phyloP scores from a whole-genome alignment of 306 rosid species.

The Geum urbanum region DNA sequence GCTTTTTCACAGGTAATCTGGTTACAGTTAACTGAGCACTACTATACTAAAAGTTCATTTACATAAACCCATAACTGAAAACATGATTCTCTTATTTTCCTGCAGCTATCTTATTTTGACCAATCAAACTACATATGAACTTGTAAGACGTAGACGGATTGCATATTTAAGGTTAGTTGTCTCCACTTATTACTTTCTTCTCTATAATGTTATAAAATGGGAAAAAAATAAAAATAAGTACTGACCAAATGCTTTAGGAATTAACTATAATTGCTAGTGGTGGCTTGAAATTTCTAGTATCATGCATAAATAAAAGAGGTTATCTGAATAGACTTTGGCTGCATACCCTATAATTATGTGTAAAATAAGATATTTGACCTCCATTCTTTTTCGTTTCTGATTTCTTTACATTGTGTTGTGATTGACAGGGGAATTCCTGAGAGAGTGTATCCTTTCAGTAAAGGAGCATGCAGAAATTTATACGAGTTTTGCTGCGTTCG shows the following conservation, averaged over 20 bases:
- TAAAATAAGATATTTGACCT: background rate
- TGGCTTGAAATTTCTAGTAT: constrained; percentile 2
- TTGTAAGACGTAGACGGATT: constrained; percentile 92
- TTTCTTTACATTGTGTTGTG: background rate
- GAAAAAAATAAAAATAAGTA: constrained; percentile 6
- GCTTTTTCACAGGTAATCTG: constrained; percentile 72
- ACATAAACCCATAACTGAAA: background rate
- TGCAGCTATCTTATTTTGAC: constrained; percentile 89
- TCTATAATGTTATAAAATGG: constrained; percentile 5
- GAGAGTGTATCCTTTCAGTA: constrained; percentile 85
- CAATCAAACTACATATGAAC: constrained; percentile 91
- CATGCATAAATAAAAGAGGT: background rate
- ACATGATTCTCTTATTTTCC: constrained; percentile 17
- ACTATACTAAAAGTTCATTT: background rate
- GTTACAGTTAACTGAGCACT: background rate
- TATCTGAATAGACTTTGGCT: background rate
- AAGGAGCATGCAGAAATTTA: constrained; percentile 66
- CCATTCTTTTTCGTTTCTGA: background rate
- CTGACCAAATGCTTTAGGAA: background rate
- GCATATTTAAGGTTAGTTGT: constrained; percentile 71
- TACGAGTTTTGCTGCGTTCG: constrained; percentile 64
- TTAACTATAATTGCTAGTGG: background rate
- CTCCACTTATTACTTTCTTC: constrained; percentile 18
- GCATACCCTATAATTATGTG: background rate
- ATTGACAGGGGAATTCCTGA: constrained; percentile 69